These are phyloP conservation scores for Globisporangium okanoganense DNA, from an alignment of 352 stramenopile genomes.

Conservation along the genomic window DNA sequence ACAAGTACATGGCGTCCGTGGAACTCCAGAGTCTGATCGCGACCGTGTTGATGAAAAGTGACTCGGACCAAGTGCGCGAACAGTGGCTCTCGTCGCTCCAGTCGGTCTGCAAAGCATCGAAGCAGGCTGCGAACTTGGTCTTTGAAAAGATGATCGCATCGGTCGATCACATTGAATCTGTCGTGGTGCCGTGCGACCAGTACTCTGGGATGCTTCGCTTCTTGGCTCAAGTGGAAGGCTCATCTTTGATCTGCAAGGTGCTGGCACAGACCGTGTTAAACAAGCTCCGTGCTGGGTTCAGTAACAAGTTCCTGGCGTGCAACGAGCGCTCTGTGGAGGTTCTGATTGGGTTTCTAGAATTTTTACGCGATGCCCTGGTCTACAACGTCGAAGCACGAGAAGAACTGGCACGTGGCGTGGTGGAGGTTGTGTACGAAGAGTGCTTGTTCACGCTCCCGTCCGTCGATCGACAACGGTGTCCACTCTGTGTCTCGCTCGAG, in stretches of 20 bases:
- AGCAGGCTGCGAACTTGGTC: slow-evolving; percentile 35
- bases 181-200: slow-evolving; percentile 61
- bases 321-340: slow-evolving; percentile 69
- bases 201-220: slow-evolving; percentile 70
- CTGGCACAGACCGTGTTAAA: slow-evolving; percentile 46
- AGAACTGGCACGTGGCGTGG: slow-evolving; percentile 54
- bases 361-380: slow-evolving; percentile 65
- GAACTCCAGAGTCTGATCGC: slow-evolving; percentile 42
- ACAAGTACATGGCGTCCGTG: slow-evolving; percentile 57
- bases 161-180: slow-evolving; percentile 54
- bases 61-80: slow-evolving; percentile 76
- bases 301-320: slow-evolving; percentile 72
- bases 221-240: slow-evolving; percentile 56
- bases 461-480: slow-evolving; percentile 53
- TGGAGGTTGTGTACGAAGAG: slow-evolving; percentile 82
- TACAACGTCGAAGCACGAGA: slow-evolving; percentile 46
- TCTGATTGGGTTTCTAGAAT: slow-evolving; percentile 72
- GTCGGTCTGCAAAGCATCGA: slow-evolving; percentile 57
- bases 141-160: slow-evolving; percentile 73
- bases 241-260: slow-evolving; percentile 41
- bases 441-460: slow-evolving; percentile 81
- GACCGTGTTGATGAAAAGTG: slow-evolving; percentile 55
- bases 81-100: slow-evolving; percentile 82
- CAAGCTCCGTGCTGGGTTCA: slow-evolving; percentile 71
- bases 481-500: slow-evolving; percentile 73